Evolutionary conservation across 129 eudicot genomes (phyloP), one percentile per base, ranked within the genome.

Genomic region (Lonicera japonica): DNA sequence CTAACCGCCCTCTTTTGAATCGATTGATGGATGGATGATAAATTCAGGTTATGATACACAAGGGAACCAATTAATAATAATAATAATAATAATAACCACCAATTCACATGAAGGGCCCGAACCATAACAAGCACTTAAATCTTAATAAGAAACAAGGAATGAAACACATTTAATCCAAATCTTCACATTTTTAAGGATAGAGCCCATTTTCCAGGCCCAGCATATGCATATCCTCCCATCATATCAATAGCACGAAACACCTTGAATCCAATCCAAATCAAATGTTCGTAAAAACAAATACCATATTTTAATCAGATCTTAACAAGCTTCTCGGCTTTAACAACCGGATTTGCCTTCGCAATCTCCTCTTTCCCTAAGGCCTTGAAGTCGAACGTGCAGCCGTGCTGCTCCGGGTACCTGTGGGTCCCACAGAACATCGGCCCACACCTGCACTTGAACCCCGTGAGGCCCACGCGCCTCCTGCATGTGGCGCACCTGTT

Each of bases 361-460:
- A 85, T 77, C 11, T 66, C 82, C 18, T 68, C 84, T 59, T 57
- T 72, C 25, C 87, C 87, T 70, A 78, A 19, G 0, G 70, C 68
- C 78, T 75, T 84, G 73, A 61, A 80, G 62, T 84, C 84, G 54
- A 80, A 84, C 25, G 80, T 65, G 54, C 92, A 84, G 1, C 63
- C 75, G 29, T 84, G 92, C 21, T 61, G 40, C 63, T 84, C 92
- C 17, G 92, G 84, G 48, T 80, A 75, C 84, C 92, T 68, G 50
- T 84, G 91, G 13, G 80, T 59, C 67, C 91, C 91, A 57, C 84
- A 84, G 22, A 77, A 84, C 36, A 66, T 74, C 15, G 67, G 58
- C n/a, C 87, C 87, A 57, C 87, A 84, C 57, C 75, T 58, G 65
- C 92, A 84, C 25, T 59, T 63, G 70, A 84, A 84, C 5, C 84